These are phyloP conservation scores for Flaveria ramosissima DNA, from an alignment of 129 eudicot species.

Conservation along the genomic window DNA sequence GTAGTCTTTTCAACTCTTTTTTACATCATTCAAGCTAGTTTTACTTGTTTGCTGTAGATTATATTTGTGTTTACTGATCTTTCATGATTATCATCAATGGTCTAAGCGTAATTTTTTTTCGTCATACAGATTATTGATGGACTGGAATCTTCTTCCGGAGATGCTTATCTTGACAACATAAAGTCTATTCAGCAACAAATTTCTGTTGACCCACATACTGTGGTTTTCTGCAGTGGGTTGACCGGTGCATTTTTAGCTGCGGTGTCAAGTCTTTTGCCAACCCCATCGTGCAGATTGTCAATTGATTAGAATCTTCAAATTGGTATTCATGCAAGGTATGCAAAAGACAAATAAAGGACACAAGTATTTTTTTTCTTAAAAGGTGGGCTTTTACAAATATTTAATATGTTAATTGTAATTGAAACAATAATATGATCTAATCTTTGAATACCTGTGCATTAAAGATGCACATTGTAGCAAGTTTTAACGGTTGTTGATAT, in stretches of 20 bases:
- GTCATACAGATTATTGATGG: constrained; percentile 70
- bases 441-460: neutral
- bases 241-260: constrained; percentile 26
- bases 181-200: constrained; percentile 50
- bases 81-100: neutral
- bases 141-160: constrained; percentile 43
- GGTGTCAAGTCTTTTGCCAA: constrained; percentile 49
- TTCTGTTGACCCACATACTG: constrained; percentile 52
- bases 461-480: neutral
- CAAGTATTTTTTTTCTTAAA: no score
- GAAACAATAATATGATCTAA: neutral
- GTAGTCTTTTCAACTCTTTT: constrained; percentile 38
- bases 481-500: neutral
- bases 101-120: neutral
- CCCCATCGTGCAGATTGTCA: constrained; percentile 44
- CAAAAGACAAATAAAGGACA: neutral
- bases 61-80: neutral
- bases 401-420: neutral
- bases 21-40: neutral
- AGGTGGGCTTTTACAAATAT: neutral
- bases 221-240: constrained; percentile 55
- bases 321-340: constrained; percentile 22
- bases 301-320: constrained; percentile 12
- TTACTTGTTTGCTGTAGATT: neutral
- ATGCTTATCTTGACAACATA: constrained; percentile 43